Base-by-base conservation (phyloP, 352 stramenopile genomes). In the Phytopythium helicoides region DNA sequence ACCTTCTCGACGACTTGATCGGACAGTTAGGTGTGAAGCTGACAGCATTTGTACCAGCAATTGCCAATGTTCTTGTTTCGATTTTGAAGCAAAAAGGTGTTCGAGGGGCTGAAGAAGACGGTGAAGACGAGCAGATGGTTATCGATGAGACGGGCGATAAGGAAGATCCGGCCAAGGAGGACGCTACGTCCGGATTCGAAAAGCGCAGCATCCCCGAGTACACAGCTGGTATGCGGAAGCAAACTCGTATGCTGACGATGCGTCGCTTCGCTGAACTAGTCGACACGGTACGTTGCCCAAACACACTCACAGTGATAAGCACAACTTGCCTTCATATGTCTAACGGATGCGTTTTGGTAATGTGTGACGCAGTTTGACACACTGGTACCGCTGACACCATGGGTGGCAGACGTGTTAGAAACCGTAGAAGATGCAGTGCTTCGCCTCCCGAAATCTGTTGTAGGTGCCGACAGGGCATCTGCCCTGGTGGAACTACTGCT, bases 1-100 rank as follows among this genome's bases (percentile, higher is more conserved):
- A 97, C 42, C 54, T 97, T 37, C 49, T 96, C 25, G 80, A 95
- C 37, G 89, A 96, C 47, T 64, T 97, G 7, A 80, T 96, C 10
- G 69, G 57, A 0, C 90, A 97, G 60, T 70, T 97, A 9, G 87
- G 87, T 10, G 78, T 94, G 0, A 92, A 94, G 58, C 58, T 96
- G 37, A 59, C 86, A 19, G 54, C 68, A 21, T 97, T 94, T 38
- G 71, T 96, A n/a, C 81, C 84, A 21, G 60, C 63, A 7, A 67
- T 97, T 31, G 73, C 88, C 3, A 66, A 91, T 37, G 56, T 97
- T 22, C 60, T 96, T 25, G 21, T 96, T 33, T 71, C 81, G 1
- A 84, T 95, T 50, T 63, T 96, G 23, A 54, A 77, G 40, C 56
- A 85, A 14, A 89, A 82, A 52, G 68, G 64, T 25, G 22, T 44